Conservation (phyloP, 495 filamentous ascomycete species). For the Penicillium paradoxum region DNA sequence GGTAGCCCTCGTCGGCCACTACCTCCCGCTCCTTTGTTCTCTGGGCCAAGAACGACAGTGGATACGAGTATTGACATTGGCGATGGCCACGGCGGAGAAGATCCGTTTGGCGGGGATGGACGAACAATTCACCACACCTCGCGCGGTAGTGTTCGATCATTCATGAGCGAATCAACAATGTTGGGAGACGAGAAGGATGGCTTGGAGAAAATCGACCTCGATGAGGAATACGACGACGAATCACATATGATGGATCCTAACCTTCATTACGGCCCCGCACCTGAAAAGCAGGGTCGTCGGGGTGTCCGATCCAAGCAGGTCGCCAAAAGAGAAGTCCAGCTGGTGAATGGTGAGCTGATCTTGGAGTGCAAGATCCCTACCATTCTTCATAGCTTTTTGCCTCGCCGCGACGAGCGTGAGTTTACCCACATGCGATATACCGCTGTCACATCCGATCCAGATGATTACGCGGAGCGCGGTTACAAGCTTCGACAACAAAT, state of each 20-base stretch:
- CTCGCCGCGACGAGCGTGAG: constrained; percentile 84
- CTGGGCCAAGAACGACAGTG: constrained; percentile 34
- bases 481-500: constrained; percentile 98
- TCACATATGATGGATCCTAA: constrained; percentile 38
- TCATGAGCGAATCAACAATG: constrained; percentile 61
- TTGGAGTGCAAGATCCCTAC: constrained; percentile 99
- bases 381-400: constrained; percentile 91
- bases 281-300: constrained; percentile 77
- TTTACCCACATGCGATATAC: constrained; percentile 99
- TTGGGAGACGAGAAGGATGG: constrained; percentile 52
- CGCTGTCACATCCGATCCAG: constrained; percentile 97
- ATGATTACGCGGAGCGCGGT: constrained; percentile 81
- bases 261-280: constrained; percentile 79
- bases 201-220: constrained; percentile 39
- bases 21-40: constrained; percentile 87
- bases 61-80: constrained; percentile 48
- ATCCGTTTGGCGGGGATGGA: constrained; percentile 68
- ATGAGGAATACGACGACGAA: constrained; percentile 42
- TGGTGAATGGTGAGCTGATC: constrained; percentile 96
- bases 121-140: constrained; percentile 41
- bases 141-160: constrained; percentile 51
- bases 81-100: constrained; percentile 61
- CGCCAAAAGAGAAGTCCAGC: constrained; percentile 86
- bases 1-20: constrained; percentile 80
- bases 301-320: constrained; percentile 81